Percentiles rank a stretch among this genome's conserved stretches.
phyloP scores from a whole-genome alignment of 2,329 filamentous ascomycete species.

The Phialemonium atrogriseum region DNA sequence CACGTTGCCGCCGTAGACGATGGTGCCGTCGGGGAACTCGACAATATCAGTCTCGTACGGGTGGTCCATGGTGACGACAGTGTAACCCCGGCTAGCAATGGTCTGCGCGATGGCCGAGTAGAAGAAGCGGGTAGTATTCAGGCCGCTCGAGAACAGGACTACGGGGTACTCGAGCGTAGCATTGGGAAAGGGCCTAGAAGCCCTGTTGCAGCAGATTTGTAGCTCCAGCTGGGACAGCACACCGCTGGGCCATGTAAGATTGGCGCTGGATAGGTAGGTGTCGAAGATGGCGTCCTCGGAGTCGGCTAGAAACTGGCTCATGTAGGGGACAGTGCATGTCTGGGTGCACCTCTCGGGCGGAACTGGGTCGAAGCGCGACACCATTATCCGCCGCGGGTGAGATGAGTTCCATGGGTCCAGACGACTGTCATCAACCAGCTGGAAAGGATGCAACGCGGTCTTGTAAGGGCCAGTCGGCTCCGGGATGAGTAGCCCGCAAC shows the following conservation, averaged over 20 bases:
- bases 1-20: constrained; percentile 17
- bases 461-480: neutral
- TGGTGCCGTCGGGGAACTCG: constrained; percentile 26
- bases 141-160: neutral
- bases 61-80: constrained; percentile 35
- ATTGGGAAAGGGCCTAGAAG: neutral
- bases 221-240: constrained; percentile 11
- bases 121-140: constrained; percentile 18
- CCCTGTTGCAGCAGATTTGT: constrained; percentile 13
- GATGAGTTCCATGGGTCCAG: constrained; percentile 15
- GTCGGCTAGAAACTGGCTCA: constrained; percentile 10
- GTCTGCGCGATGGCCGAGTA: constrained; percentile 30
- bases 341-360: constrained; percentile 7
- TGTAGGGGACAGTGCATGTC: constrained; percentile 14
- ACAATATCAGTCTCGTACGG: constrained; percentile 32
- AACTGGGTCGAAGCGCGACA: constrained; percentile 15
- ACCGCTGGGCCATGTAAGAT: constrained; percentile 11
- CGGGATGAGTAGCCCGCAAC: neutral
- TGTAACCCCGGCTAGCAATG: constrained; percentile 30
- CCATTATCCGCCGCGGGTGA: constrained; percentile 14
- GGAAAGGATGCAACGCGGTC: constrained; percentile 2
- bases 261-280: constrained; percentile 5
- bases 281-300: constrained; percentile 14
- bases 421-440: constrained; percentile 28
- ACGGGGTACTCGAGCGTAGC: neutral